Conservation (phyloP, 1,284 basidiomycete genomes). For the Pyrrhoderma noxium region DNA sequence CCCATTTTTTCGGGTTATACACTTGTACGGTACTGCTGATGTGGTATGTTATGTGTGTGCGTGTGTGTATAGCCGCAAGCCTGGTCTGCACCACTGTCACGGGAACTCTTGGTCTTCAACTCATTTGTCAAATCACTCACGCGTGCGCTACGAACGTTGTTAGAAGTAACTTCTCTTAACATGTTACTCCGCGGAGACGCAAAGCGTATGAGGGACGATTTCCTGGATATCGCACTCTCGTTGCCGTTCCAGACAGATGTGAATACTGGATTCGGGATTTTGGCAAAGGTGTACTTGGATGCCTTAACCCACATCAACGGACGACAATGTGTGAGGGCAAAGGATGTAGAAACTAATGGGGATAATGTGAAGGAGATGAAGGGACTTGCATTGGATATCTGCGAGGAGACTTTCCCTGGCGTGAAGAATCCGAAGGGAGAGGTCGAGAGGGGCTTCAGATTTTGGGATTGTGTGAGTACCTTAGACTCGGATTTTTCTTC, state of each 20-base stretch:
- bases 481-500: conserved; percentile 6
- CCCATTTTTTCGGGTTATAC: background rate
- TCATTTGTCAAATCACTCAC: conserved; percentile 90
- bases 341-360: conserved; percentile 47
- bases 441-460: conserved; percentile 93
- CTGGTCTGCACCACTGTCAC: conserved; percentile 92
- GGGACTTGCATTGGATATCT: conserved; percentile 80
- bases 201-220: conserved; percentile 80
- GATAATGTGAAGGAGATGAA: conserved; percentile 81
- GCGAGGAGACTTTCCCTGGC: conserved; percentile 90
- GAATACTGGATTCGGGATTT: conserved; percentile 96
- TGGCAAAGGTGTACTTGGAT: conserved; percentile 94
- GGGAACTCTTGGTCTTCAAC: conserved; percentile 97
- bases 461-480: conserved; percentile 90
- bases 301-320: conserved; percentile 84
- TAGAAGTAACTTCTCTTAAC: conserved; percentile 89
- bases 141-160: conserved; percentile 80
- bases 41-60: background rate
- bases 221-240: conserved; percentile 85
- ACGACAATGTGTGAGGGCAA: conserved; percentile 54
- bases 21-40: background rate
- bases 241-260: conserved; percentile 93
- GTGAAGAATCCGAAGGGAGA: conserved; percentile 84
- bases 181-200: conserved; percentile 89
- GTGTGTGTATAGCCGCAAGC: conserved; percentile 51